These are phyloP conservation scores for Reutealis trisperma DNA, from an alignment of 345 rosid genomes.

Conservation along the genomic window DNA sequence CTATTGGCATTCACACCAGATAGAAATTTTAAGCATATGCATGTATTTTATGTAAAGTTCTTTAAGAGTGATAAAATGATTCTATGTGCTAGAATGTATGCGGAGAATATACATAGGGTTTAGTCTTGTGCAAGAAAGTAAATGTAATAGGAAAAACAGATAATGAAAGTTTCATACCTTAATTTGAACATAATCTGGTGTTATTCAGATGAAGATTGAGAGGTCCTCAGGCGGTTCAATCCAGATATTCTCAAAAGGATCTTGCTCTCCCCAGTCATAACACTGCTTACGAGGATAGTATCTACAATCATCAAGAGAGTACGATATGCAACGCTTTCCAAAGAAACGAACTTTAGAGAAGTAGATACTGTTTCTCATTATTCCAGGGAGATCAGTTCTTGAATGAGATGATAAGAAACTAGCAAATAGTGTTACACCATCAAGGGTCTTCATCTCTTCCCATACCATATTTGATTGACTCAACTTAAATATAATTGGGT, in stretches of 20 bases:
- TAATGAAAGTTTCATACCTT: background rate
- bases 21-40: background rate
- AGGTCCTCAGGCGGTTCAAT: conserved; percentile 56
- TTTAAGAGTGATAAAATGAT: conserved; percentile 13
- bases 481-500: conserved; percentile 58
- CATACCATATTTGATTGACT: conserved; percentile 46
- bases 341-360: conserved; percentile 70
- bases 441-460: conserved; percentile 56
- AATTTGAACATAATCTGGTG: conserved; percentile 7
- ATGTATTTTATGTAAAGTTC: background rate
- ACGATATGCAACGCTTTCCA: conserved; percentile 68
- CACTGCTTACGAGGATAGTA: conserved; percentile 65
- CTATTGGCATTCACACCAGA: background rate
- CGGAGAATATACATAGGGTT: conserved; percentile 12
- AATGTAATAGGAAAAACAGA: conserved; percentile 1
- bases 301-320: conserved; percentile 46
- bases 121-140: background rate
- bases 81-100: background rate
- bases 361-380: conserved; percentile 58
- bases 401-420: conserved; percentile 61
- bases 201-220: conserved; percentile 36
- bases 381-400: conserved; percentile 50
- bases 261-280: conserved; percentile 66
- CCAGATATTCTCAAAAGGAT: conserved; percentile 61
- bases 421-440: conserved; percentile 63